A percentile compares a stretch with the other conserved stretches of the same genome.
Conservation (phyloP, 1,139 yeast genomes). For the Geotrichum fermentans region DNA sequence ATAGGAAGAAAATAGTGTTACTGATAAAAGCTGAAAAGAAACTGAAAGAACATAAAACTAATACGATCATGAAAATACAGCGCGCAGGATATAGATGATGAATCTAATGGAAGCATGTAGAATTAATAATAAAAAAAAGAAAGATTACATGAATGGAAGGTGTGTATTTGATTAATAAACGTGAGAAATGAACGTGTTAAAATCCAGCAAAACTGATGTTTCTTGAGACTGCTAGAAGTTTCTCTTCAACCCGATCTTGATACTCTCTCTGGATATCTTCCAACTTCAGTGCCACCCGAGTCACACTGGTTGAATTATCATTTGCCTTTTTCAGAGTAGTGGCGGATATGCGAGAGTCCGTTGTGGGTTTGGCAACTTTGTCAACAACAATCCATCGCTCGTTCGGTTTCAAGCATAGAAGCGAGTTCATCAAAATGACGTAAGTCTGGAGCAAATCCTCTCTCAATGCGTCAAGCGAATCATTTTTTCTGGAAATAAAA, state of each 20-base stretch:
- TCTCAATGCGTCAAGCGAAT: constrained; percentile 10
- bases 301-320: constrained; percentile 1
- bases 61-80: too few relatives aligned
- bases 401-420: constrained; percentile 27
- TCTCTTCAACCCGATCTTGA: neutral
- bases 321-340: neutral
- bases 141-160: too few relatives aligned
- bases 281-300: constrained; percentile 11
- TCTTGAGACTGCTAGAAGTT: neutral
- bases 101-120: too few relatives aligned
- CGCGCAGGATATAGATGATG: too few relatives aligned
- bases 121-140: too few relatives aligned
- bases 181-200: too few relatives aligned
- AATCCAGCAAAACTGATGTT: neutral
- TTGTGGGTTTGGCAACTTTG: constrained; percentile 7
- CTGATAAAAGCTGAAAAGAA: too few relatives aligned
- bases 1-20: too few relatives aligned
- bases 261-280: constrained; percentile 12
- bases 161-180: too few relatives aligned
- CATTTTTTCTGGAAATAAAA: neutral
- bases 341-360: neutral
- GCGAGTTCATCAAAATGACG: constrained; percentile 31
- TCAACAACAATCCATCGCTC: constrained; percentile 33
- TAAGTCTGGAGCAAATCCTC: constrained; percentile 23
- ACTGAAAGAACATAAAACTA: too few relatives aligned